Evolutionary conservation across 2,329 filamentous ascomycete genomes (phyloP).

Genomic region (Leptographium procerum): DNA sequence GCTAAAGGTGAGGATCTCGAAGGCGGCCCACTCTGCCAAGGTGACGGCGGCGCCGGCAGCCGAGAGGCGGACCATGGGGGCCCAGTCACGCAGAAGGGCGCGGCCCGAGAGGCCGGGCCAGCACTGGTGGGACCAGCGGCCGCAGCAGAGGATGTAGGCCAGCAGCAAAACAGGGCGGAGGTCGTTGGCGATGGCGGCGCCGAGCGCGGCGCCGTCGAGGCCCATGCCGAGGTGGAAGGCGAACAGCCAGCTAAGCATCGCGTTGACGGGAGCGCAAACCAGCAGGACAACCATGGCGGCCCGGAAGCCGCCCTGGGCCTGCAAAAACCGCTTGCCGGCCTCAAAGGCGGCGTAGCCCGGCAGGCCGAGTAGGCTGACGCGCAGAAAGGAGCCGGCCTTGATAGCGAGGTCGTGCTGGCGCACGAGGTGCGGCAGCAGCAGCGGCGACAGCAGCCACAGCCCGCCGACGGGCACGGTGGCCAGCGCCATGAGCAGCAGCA

Average conservation of each 20-base stretch:
- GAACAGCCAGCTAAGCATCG: conserved; percentile 62
- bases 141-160: conserved; percentile 63
- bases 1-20: conserved; percentile 57
- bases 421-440: conserved; percentile 35
- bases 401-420: conserved; percentile 45
- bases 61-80: conserved; percentile 61
- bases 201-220: conserved; percentile 72
- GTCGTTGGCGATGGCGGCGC: conserved; percentile 67
- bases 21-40: conserved; percentile 38
- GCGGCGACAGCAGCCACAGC: conserved; percentile 52
- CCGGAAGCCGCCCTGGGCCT: conserved; percentile 65
- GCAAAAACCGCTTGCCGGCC: conserved; percentile 62
- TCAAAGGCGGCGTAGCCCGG: conserved; percentile 67
- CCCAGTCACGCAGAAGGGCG: conserved; percentile 17
- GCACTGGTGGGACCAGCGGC: conserved; percentile 53
- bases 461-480: conserved; percentile 56
- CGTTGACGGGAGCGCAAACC: conserved; percentile 52
- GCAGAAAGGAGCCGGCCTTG: conserved; percentile 59
- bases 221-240: conserved; percentile 59
- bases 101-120: conserved; percentile 66
- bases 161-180: conserved; percentile 68
- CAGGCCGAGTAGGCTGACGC: conserved; percentile 54
- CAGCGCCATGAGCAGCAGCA: conserved; percentile 58
- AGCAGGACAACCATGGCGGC: conserved; percentile 39
- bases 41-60: conserved; percentile 64